Conservation (phyloP, 2,329 filamentous ascomycete genomes). For the Microsporum canis region DNA sequence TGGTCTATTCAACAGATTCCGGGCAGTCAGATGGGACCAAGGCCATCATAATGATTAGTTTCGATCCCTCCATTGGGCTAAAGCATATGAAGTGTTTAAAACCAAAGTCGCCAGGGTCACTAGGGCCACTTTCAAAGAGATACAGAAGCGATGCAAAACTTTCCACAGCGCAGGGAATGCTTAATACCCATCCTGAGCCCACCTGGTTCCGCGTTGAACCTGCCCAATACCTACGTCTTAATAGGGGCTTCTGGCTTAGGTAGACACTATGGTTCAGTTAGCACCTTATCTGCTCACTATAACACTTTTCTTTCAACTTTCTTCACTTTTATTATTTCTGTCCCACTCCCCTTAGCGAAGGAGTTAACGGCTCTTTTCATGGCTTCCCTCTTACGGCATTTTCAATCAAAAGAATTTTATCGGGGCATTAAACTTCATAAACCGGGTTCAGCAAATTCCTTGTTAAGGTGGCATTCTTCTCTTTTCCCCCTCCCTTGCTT, state of each 20-base stretch:
- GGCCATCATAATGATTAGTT: conserved; percentile 14
- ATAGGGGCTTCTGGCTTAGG: conserved; percentile 15
- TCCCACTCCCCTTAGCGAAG: not conserved
- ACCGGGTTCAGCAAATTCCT: not conserved
- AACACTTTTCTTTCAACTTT: not conserved
- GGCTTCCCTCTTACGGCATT: not conserved
- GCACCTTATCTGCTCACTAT: not conserved
- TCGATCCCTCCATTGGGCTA: conserved; percentile 14
- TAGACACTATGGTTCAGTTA: not conserved
- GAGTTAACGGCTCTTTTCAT: not conserved
- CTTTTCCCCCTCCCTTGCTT: not conserved
- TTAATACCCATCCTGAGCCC: conserved; percentile 5
- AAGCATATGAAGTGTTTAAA: conserved; percentile 10
- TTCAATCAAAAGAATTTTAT: not conserved
- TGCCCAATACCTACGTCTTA: conserved; percentile 12
- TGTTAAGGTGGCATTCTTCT: not conserved
- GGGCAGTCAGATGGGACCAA: conserved; percentile 5
- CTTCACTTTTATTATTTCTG: not conserved
- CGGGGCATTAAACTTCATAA: not conserved
- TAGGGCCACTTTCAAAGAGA: not conserved
- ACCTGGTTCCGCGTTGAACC: conserved; percentile 12
- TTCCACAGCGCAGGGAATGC: not conserved
- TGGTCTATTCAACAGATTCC: conserved; percentile 14
- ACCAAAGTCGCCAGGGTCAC: not conserved
- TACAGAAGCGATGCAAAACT: not conserved